These are phyloP conservation scores for Aurifilum marmelostoma DNA, from an alignment of 2,329 filamentous ascomycete genomes.

Conservation along the genomic window DNA sequence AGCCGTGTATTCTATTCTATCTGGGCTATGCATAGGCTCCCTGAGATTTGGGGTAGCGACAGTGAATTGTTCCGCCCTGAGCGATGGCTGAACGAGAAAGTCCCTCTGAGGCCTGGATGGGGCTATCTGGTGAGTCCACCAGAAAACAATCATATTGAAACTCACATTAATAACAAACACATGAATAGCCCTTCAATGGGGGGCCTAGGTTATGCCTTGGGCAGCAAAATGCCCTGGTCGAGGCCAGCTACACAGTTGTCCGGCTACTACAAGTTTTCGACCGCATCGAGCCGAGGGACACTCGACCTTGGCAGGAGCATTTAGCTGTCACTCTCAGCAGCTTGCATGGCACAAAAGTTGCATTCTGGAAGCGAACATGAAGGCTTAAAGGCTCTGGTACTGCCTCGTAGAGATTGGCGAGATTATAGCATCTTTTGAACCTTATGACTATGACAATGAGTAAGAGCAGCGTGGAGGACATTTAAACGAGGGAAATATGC, in stretches of 20 bases:
- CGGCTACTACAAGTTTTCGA: slow-evolving; percentile 9
- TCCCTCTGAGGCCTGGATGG: slow-evolving; percentile 31
- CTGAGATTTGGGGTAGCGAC: slow-evolving; percentile 42
- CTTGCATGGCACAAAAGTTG: neutral
- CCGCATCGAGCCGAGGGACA: neutral
- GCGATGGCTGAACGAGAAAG: slow-evolving; percentile 40
- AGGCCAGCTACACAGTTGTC: slow-evolving; percentile 1
- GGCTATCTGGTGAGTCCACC: slow-evolving; percentile 35
- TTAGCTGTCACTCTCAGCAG: slow-evolving; percentile 7
- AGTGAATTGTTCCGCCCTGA: slow-evolving; percentile 43
- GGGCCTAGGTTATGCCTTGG: slow-evolving; percentile 43
- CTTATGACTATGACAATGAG: too few species aligned
- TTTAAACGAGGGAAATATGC: too few species aligned
- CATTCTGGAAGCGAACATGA: too few species aligned
- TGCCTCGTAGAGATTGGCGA: too few species aligned
- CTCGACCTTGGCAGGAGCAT: slow-evolving; percentile 1
- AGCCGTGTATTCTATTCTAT: slow-evolving; percentile 36
- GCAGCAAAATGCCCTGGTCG: slow-evolving; percentile 12
- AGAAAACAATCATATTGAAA: too few species aligned
- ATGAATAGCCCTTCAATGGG: slow-evolving; percentile 43
- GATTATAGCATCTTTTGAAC: too few species aligned
- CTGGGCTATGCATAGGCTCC: slow-evolving; percentile 39
- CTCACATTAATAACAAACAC: too few species aligned
- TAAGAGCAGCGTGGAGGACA: too few species aligned
- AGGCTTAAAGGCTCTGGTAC: too few species aligned